Evolutionary conservation across 345 rosid species (phyloP), one percentile per base, ranked within the genome.

Genomic region (Heritiera fomes): DNA sequence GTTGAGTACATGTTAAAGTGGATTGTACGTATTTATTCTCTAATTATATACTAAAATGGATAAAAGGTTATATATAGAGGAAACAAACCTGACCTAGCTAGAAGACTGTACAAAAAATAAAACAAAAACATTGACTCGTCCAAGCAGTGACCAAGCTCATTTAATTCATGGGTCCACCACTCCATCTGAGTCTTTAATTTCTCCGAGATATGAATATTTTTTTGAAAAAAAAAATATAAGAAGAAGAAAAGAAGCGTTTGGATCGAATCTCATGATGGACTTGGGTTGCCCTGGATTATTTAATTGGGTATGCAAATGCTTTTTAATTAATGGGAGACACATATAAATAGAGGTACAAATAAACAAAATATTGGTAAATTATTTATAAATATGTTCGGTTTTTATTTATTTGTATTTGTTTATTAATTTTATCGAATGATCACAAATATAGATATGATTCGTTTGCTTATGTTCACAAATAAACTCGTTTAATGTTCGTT

Each of bases 231-330:
- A 4, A 41, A 41, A 34, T 34, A 1, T 34, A 34, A 34, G 38
- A 34, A 34, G 3, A 34, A 34, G 38, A 34, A 67, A 40, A n/a
- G n/a, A 7, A 43, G 59, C 5, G n/a, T 59, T 47, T 20, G 55
- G 77, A 68, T 75, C 74, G 63, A 74, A 65, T 76, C 85, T 72
- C 14, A 62, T 62, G 11, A 68, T 71, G 75, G 0, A 34, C 53
- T 41, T 4, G 46, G 66, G 47, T 47, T 63, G 58, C 74, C 9
- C 49, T 2, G 7, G 6, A n/a, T 18, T 73, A 11, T 40, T 73
- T 73, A 18, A 56, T 34, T 9, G 28, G 28, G 4, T 50, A n/a
- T 23, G 28, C 28, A 23, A 23, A 23, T 23, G 28, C 28, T 23
- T 50, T 7, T 23, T 9, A 40, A 43, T 59, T 34, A 58, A n/a